Conservation (phyloP, 2,329 filamentous ascomycete genomes). For the Neoarthrinium moseri region DNA sequence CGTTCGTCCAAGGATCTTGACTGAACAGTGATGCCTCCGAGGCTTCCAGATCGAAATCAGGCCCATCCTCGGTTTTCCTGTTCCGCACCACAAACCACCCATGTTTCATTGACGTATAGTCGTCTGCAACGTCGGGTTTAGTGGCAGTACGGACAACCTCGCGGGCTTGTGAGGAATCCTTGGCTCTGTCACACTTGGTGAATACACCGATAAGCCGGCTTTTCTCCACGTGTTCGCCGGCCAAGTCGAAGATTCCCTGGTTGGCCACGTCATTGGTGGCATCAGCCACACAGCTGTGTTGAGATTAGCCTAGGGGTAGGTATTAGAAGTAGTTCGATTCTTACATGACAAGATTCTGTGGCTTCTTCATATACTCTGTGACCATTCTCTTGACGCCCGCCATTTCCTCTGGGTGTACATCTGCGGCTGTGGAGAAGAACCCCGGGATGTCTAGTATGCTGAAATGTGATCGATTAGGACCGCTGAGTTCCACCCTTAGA, state of each 20-base stretch:
- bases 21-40: slow-evolving; percentile 28
- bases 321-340: slow-evolving; percentile 7
- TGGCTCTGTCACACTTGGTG: slow-evolving; percentile 34
- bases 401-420: slow-evolving; percentile 28
- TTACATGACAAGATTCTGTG: slow-evolving; percentile 37
- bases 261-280: slow-evolving; percentile 28
- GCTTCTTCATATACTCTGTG: slow-evolving; percentile 31
- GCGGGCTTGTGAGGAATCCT: slow-evolving; percentile 11
- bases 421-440: slow-evolving; percentile 21
- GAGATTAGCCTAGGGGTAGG: neutral
- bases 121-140: neutral
- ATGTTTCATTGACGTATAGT: slow-evolving; percentile 13
- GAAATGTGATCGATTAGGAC: slow-evolving; percentile 33
- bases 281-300: slow-evolving; percentile 30
- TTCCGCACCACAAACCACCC: slow-evolving; percentile 38
- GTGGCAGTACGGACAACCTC: slow-evolving; percentile 15
- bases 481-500: slow-evolving; percentile 35
- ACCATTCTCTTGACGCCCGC: slow-evolving; percentile 29
- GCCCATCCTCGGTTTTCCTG: slow-evolving; percentile 19
- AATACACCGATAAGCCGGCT: slow-evolving; percentile 33
- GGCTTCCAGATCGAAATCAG: slow-evolving; percentile 22
- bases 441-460: slow-evolving; percentile 38
- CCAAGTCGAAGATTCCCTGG: slow-evolving; percentile 28
- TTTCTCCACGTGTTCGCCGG: slow-evolving; percentile 23
- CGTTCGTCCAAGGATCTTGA: slow-evolving; percentile 24